A percentile compares a stretch with the other conserved stretches of the same genome.
These are phyloP conservation scores for Benincasa hispida DNA, from an alignment of 306 rosid genomes.

Conservation along the genomic window DNA sequence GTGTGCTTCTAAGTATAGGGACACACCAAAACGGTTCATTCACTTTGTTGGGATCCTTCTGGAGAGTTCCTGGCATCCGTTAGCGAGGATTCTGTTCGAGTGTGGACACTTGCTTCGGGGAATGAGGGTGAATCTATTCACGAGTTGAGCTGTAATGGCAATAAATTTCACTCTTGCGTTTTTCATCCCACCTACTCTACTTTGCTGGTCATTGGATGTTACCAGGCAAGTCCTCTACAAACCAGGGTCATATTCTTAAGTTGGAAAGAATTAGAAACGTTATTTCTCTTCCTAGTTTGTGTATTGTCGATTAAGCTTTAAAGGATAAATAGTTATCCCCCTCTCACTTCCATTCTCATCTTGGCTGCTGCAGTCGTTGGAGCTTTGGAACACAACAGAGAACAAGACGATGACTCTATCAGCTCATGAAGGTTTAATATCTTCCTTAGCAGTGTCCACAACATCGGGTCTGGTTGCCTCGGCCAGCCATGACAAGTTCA, in stretches of 20 bases:
- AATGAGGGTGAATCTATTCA: slow-evolving; percentile 76
- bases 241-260: not conserved
- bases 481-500: slow-evolving; percentile 75
- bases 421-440: slow-evolving; percentile 84
- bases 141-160: slow-evolving; percentile 78
- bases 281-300: not conserved
- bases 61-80: slow-evolving; percentile 90
- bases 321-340: not conserved
- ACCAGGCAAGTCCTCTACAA: slow-evolving; percentile 50
- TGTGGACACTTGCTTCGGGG: slow-evolving; percentile 78
- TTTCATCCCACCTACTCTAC: slow-evolving; percentile 84
- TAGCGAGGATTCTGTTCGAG: slow-evolving; percentile 91
- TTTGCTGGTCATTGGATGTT: slow-evolving; percentile 86
- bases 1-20: slow-evolving; percentile 44
- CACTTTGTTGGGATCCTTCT: slow-evolving; percentile 90
- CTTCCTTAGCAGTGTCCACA: slow-evolving; percentile 67
- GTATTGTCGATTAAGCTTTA: not conserved
- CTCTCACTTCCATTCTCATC: not conserved
- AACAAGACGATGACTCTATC: slow-evolving; percentile 83
- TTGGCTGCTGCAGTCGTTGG: slow-evolving; percentile 57
- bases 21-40: slow-evolving; percentile 53
- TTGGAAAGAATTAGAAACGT: not conserved
- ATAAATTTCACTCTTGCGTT: slow-evolving; percentile 72
- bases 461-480: slow-evolving; percentile 81
- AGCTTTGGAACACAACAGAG: slow-evolving; percentile 91